Percentiles rank a stretch among this genome's conserved stretches.
Conservation (phyloP, 768 basidiomycete species). For the Flagelloscypha sp. region DNA sequence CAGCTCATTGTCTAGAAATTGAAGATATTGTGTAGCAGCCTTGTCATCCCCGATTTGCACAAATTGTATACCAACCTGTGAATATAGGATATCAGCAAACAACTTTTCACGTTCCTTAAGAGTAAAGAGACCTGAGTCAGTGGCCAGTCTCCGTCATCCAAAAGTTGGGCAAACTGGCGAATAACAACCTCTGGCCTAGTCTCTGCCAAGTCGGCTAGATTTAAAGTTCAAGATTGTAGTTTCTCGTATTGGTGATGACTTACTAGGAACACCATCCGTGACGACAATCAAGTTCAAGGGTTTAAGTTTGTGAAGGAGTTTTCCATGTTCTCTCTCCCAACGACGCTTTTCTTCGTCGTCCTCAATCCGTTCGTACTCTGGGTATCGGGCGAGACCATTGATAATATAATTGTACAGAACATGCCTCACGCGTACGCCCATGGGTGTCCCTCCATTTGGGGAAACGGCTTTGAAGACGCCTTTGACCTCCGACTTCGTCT, state of each 20-base stretch:
- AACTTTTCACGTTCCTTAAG: not conserved
- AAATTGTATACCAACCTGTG: slow-evolving; percentile 44
- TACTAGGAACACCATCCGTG: slow-evolving; percentile 58
- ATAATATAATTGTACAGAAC: slow-evolving; percentile 23
- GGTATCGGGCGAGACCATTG: slow-evolving; percentile 16
- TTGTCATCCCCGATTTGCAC: slow-evolving; percentile 43
- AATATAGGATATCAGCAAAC: no score
- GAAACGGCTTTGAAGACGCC: slow-evolving; percentile 2
- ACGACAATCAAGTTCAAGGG: slow-evolving; percentile 53
- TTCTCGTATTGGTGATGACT: slow-evolving; percentile 16
- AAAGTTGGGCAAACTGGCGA: slow-evolving; percentile 34
- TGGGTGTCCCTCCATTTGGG: slow-evolving; percentile 3
- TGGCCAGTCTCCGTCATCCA: slow-evolving; percentile 45
- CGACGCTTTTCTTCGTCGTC: slow-evolving; percentile 23
- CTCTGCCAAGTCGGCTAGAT: slow-evolving; percentile 21
- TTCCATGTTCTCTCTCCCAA: slow-evolving; percentile 10
- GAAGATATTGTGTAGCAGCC: slow-evolving; percentile 30
- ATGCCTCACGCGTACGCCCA: slow-evolving; percentile 24
- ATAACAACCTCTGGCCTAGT: slow-evolving; percentile 46
- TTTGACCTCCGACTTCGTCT: slow-evolving; percentile 2
- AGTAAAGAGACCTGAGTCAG: slow-evolving; percentile 36
- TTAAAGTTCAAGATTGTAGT: slow-evolving; percentile 2
- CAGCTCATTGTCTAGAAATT: slow-evolving; percentile 41
- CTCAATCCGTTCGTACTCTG: slow-evolving; percentile 19
- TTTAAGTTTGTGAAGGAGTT: slow-evolving; percentile 30